Percentiles rank a stretch among this genome's conserved stretches.
Evolutionary conservation across 2,329 filamentous ascomycete genomes (phyloP).

Genomic region (Xylaria sp.): DNA sequence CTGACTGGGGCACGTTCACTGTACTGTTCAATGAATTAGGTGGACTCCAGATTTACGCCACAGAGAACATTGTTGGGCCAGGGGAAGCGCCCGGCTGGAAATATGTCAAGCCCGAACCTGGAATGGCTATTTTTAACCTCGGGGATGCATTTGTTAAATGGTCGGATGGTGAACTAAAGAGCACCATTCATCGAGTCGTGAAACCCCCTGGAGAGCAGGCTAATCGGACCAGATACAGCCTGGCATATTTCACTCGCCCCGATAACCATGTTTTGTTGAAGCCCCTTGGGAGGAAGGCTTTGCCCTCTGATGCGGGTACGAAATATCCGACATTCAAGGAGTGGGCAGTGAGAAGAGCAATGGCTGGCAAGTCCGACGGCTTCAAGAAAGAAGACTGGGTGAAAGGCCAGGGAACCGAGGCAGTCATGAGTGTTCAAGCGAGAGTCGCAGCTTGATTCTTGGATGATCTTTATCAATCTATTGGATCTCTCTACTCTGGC

Average conservation of each 20-base stretch:
- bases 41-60: constrained; percentile 31
- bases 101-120: constrained; percentile 35
- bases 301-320: constrained; percentile 16
- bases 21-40: constrained; percentile 35
- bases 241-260: constrained; percentile 36
- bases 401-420: constrained; percentile 34
- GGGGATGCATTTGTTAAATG: constrained; percentile 38
- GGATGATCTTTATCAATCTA: background rate
- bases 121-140: constrained; percentile 37
- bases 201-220: constrained; percentile 33
- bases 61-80: constrained; percentile 28
- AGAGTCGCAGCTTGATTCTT: constrained; percentile 26
- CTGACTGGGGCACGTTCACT: constrained; percentile 35
- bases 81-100: constrained; percentile 34
- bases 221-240: constrained; percentile 30
- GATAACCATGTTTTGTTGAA: constrained; percentile 30
- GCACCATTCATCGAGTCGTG: constrained; percentile 34
- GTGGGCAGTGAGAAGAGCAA: constrained; percentile 35
- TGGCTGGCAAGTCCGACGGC: constrained; percentile 34
- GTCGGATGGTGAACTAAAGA: constrained; percentile 35
- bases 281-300: constrained; percentile 30
- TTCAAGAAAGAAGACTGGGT: constrained; percentile 36
- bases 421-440: constrained; percentile 31
- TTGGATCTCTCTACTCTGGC: background rate
- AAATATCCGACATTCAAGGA: constrained; percentile 35